Base-by-base conservation (phyloP, 1,139 yeast genomes). In the Trichomonascaceae sp. region DNA sequence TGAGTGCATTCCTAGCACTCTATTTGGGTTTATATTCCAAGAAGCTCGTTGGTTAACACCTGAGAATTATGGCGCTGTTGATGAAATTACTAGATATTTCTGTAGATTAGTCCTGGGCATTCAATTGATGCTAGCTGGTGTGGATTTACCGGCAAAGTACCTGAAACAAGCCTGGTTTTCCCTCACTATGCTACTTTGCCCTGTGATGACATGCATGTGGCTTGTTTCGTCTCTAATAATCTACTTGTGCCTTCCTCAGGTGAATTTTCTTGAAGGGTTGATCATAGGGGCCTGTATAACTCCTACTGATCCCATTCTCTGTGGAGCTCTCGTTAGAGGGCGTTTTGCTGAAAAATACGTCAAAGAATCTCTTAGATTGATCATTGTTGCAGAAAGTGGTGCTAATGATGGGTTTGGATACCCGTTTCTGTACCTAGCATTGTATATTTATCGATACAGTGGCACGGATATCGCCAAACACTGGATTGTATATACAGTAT, bases 301-400 rank as follows among this genome's bases (percentile, higher is more conserved):
- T 0, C 77, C 78, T 2, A 75, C 79, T 0, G 79, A 75, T 60
- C 79, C 79, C 0, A 77, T 75, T 1, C 61, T 75, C 41, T 70
- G 75, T 27, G 75, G 74, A 43, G 73, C 77, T 9, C 68, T 75
- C 44, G 75, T 75, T 41, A 71, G 71, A 50, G 78, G 78, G 18
- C 67, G 68, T 51, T 75, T 74, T 57, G 75, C 77, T 2, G 71
- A 74, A 53, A 63, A 65, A 45, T 61, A 64, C 52, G 69, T 73
- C n/a, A 63, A 72, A 0, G 58, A 60, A 13, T 54, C 62, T 17
- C 57, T 73, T 4, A 65, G 69, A 50, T 57, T 67, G 51, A 57
- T 73, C 19, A 66, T 73, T 50, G 64, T 70, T 15, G 74, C 75
- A 10, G 76, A 73, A 57, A 66, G 75, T 1, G 76, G 75, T 15